These are phyloP conservation scores for Neurospora discreta DNA, from an alignment of 495 filamentous ascomycete genomes.

Conservation along the genomic window DNA sequence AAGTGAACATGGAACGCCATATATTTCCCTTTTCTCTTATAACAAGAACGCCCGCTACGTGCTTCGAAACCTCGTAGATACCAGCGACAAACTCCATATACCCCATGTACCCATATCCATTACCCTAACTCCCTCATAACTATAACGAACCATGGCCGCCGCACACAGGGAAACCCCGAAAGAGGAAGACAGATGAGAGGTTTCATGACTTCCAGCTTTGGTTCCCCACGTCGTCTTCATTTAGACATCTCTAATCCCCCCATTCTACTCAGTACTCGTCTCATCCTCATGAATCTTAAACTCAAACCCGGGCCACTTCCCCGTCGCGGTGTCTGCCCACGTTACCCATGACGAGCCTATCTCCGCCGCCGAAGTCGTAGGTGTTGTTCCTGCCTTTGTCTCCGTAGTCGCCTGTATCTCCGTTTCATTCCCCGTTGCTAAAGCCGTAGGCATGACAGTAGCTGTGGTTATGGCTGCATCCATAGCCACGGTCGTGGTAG, in stretches of 20 bases:
- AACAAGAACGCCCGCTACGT: too few relatives aligned
- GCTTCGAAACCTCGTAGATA: too few relatives aligned
- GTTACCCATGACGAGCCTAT: background rate
- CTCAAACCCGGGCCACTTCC: slow-evolving; percentile 3
- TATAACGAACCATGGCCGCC: too few relatives aligned
- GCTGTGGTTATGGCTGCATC: background rate
- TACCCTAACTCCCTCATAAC: too few relatives aligned
- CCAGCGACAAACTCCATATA: too few relatives aligned
- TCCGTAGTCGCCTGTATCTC: background rate
- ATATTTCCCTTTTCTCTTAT: too few relatives aligned
- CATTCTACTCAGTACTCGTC: background rate
- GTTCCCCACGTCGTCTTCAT: background rate
- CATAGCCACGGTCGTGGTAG: background rate
- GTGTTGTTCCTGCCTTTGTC: background rate
- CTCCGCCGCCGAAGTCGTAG: background rate
- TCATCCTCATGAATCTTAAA: slow-evolving; percentile 21
- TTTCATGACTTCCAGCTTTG: too few relatives aligned
- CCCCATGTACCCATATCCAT: too few relatives aligned
- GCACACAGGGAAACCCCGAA: too few relatives aligned
- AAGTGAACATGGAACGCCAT: too few relatives aligned
- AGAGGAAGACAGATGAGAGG: too few relatives aligned
- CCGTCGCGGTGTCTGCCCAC: background rate
- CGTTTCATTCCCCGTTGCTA: background rate
- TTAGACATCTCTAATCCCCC: background rate
- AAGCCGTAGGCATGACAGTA: background rate